phyloP scores from a whole-genome alignment of 2,329 filamentous ascomycete species.

The Epicoccum sorghinum region DNA sequence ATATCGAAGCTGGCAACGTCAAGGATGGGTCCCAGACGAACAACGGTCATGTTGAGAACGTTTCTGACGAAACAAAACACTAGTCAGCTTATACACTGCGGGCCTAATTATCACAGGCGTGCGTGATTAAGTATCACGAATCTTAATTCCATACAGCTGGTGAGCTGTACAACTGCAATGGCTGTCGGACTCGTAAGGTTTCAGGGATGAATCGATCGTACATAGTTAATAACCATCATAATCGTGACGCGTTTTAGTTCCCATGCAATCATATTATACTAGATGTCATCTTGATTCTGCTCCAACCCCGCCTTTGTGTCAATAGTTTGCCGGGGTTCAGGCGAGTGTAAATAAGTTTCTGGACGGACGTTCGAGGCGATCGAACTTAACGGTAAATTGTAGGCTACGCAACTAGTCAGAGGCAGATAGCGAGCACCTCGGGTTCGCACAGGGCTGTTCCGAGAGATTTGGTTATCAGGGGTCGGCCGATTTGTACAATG shows the following conservation, averaged over 20 bases:
- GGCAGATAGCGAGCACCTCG: not conserved
- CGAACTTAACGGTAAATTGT: not conserved
- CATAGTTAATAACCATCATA: too few relatives aligned
- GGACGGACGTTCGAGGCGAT: too few relatives aligned
- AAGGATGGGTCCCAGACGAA: slow-evolving; percentile 28
- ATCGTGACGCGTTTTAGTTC: too few relatives aligned
- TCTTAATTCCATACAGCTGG: not conserved
- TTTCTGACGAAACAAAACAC: slow-evolving; percentile 27
- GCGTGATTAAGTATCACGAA: not conserved
- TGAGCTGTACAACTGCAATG: too few relatives aligned
- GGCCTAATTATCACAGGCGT: not conserved
- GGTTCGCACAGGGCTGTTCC: not conserved
- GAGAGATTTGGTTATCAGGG: slow-evolving; percentile 2
- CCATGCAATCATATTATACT: too few relatives aligned
- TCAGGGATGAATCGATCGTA: too few relatives aligned
- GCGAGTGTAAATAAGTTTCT: too few relatives aligned
- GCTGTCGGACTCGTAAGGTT: too few relatives aligned
- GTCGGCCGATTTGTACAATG: slow-evolving; percentile 11
- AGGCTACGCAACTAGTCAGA: not conserved
- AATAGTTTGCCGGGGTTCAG: too few relatives aligned
- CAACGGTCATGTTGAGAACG: slow-evolving; percentile 16
- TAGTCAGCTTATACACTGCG: not conserved
- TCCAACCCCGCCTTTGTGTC: too few relatives aligned
- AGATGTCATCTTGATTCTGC: too few relatives aligned
- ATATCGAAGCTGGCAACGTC: slow-evolving; percentile 47